Percentiles rank a stretch among this genome's conserved stretches.
These are phyloP conservation scores for Talaromyces rugulosus DNA, from an alignment of 2,329 filamentous ascomycete genomes.

Conservation along the genomic window DNA sequence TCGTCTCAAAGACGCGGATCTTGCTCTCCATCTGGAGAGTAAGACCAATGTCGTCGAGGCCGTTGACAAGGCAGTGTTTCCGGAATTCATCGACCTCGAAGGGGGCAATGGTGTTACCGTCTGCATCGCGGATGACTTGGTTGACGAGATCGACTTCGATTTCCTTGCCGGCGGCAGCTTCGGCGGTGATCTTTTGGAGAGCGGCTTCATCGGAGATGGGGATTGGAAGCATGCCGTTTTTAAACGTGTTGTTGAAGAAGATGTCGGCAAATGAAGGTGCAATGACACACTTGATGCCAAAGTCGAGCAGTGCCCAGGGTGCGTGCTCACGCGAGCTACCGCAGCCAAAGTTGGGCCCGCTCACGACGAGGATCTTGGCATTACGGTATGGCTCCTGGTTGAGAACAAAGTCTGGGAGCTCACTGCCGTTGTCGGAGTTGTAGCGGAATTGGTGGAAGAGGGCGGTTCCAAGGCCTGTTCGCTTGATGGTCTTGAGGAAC, in stretches of 20 bases:
- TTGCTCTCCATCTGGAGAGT: conserved; percentile 90
- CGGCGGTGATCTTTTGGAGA: conserved; percentile 67
- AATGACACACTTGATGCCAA: conserved; percentile 91
- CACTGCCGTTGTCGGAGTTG: conserved; percentile 61
- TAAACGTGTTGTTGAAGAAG: conserved; percentile 99
- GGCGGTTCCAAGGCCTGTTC: conserved; percentile 82
- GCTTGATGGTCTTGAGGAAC: conserved; percentile 98
- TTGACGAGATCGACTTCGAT: conserved; percentile 85
- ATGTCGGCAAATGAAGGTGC: conserved; percentile 87
- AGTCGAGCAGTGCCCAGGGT: conserved; percentile 93
- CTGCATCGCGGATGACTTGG: conserved; percentile 73
- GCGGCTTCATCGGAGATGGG: conserved; percentile 63
- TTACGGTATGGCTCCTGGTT: conserved; percentile 83
- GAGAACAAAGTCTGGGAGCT: conserved; percentile 79
- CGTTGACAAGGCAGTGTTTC: conserved; percentile 90
- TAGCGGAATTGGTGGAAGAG: conserved; percentile 84
- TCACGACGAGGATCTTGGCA: conserved; percentile 85
- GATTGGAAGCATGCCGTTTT: conserved; percentile 97
- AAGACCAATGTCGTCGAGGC: conserved; percentile 90
- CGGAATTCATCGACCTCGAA: conserved; percentile 93
- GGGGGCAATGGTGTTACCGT: conserved; percentile 66
- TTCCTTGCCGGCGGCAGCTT: conserved; percentile 75
- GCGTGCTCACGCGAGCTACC: conserved; percentile 91
- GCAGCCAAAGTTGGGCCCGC: conserved; percentile 92
- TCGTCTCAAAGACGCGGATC: conserved; percentile 76